Evolutionary conservation across 2,329 filamentous ascomycete genomes (phyloP).

Genomic region (Chaetomium sp.): DNA sequence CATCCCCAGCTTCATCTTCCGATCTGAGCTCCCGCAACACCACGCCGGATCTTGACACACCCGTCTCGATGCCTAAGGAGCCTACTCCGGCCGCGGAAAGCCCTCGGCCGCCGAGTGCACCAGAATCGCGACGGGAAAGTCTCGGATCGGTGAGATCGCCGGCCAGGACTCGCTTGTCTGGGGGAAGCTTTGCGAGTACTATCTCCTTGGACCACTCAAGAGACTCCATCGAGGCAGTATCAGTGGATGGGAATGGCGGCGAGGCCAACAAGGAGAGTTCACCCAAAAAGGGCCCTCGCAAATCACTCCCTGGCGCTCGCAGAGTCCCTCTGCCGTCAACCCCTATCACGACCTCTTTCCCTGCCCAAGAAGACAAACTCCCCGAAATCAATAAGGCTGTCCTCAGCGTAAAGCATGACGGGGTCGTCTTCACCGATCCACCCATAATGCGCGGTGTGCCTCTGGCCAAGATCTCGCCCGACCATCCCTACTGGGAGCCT

Average conservation of each 20-base stretch:
- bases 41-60: conserved; percentile 6
- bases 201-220: conserved; percentile 6
- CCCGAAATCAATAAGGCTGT: conserved; percentile 41
- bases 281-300: conserved; percentile 6
- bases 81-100: neutral
- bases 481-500: conserved; percentile 50
- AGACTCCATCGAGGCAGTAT: neutral
- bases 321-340: conserved; percentile 11
- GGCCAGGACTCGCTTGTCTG: neutral
- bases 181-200: conserved; percentile 22
- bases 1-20: conserved; percentile 7
- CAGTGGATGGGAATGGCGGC: neutral
- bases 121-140: conserved; percentile 2
- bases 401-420: conserved; percentile 43
- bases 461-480: conserved; percentile 42
- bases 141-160: neutral
- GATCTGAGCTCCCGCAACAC: conserved; percentile 13
- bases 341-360: conserved; percentile 7
- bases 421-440: conserved; percentile 43
- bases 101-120: conserved; percentile 16
- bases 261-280: neutral
- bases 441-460: conserved; percentile 48
- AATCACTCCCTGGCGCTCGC: conserved; percentile 12
- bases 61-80: neutral
- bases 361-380: conserved; percentile 14